Base-by-base conservation (phyloP, 108 stramenopile genomes). In the Cyclotella atomus region DNA sequence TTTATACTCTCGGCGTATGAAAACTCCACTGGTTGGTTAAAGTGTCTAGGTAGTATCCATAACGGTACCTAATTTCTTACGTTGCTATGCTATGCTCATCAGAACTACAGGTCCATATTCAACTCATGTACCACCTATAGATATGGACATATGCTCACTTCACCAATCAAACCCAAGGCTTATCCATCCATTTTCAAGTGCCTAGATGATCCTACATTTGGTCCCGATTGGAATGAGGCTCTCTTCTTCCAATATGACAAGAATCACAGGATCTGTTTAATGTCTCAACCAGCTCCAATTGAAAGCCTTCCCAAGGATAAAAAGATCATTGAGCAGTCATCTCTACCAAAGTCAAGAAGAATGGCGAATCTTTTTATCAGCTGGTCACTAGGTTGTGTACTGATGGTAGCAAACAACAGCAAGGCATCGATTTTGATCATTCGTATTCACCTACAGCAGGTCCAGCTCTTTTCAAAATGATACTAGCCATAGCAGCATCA, bases 401-500 rank as follows among this genome's bases (percentile, higher is more conserved):
- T 15, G 49, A 68, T 55, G 67, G 67, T 9, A 68, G 52, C 20
- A 33, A 21, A 36, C 67, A 68, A 41, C n/a, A 47, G 9, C 53
- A 54, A 38, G 67, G 67, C 49, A 52, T 54, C 34, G 67, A 68
- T 25, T 68, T 33, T 19, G 50, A 68, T 4, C 19, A 30, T 20
- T 54, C 67, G 16, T 68, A 38, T 35, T 68, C 67, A 6, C 67
- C 67, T 17, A 68, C 67, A 6, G 35, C 54, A 34, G 30, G 24
- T 36, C 15, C 67, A 29, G 19, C 7, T 17, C 65, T 24, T n/a
- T 17, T 66, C 17, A 3, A 25, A 17, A 15, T 53, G 12, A 3
- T 38, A 6, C 20, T 68, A 24, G 34, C 21, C 2, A 25, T 14
- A 25, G 67, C 52, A 38, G 28, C 67, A 34, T 35, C 34, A 25